Conservation (phyloP, 164 flowering plant species). For the Santalum album region DNA sequence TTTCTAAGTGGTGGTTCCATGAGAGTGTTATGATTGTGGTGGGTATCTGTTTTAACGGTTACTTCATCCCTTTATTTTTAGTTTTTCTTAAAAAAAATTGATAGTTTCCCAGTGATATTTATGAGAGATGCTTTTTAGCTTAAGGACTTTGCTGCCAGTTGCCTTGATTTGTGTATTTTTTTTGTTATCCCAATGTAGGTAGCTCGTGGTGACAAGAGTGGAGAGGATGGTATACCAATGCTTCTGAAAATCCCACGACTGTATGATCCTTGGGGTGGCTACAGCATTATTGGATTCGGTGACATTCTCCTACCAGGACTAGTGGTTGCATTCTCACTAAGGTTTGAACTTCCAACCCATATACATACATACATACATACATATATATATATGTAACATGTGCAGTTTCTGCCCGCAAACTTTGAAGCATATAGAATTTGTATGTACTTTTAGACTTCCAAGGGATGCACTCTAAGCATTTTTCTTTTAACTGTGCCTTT, state of each 20-base stretch:
- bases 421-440: too few relatives aligned
- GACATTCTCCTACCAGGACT: slow-evolving; percentile 95
- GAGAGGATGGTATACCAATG: slow-evolving; percentile 99
- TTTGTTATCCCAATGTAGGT: slow-evolving; percentile 38
- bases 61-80: too few relatives aligned
- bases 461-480: too few relatives aligned
- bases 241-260: slow-evolving; percentile 87
- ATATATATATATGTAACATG: too few relatives aligned
- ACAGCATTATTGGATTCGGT: slow-evolving; percentile 95
- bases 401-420: too few relatives aligned
- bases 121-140: too few relatives aligned
- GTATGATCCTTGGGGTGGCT: slow-evolving; percentile 99
- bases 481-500: not conserved
- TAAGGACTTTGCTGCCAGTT: not conserved
- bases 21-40: slow-evolving; percentile 99
- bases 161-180: not conserved
- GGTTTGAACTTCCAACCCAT: slow-evolving; percentile 32
- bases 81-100: too few relatives aligned
- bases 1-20: slow-evolving; percentile 70
- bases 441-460: too few relatives aligned
- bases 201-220: slow-evolving; percentile 94
- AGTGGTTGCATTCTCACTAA: slow-evolving; percentile 70
- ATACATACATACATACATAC: too few relatives aligned
- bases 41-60: slow-evolving; percentile 18
- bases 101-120: too few relatives aligned